A percentile compares a stretch with the other conserved stretches of the same genome.
phyloP scores from a whole-genome alignment of 257 asterid species.

The Scutellaria galericulata region DNA sequence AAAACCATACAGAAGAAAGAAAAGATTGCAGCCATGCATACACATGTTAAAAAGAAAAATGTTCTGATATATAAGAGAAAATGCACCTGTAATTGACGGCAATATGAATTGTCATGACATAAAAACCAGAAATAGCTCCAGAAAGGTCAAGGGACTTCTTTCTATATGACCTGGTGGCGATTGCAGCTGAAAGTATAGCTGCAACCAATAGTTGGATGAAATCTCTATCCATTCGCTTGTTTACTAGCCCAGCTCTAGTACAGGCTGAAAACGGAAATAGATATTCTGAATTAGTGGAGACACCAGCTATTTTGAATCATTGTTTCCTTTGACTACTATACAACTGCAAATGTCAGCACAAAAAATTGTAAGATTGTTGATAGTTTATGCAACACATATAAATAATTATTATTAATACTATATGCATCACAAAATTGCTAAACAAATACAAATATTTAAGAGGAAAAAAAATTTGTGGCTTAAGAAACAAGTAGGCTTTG shows the following conservation, averaged over 20 bases:
- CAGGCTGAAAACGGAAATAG: slow-evolving; percentile 18
- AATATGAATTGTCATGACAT: slow-evolving; percentile 75
- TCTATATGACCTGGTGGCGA: slow-evolving; percentile 61
- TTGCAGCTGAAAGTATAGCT: slow-evolving; percentile 54
- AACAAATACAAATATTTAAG: no score
- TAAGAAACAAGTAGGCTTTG: no score
- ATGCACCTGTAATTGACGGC: slow-evolving; percentile 75
- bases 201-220: slow-evolving; percentile 60
- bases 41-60: background rate
- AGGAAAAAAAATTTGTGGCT: no score
- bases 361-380: background rate
- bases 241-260: slow-evolving; percentile 16
- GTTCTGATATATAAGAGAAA: slow-evolving; percentile 6
- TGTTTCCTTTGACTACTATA: slow-evolving; percentile 15
- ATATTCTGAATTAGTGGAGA: slow-evolving; percentile 24
- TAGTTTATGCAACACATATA: background rate
- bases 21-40: slow-evolving; percentile 11
- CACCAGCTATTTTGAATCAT: slow-evolving; percentile 10
- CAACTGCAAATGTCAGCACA: slow-evolving; percentile 23
- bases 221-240: slow-evolving; percentile 47
- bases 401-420: background rate
- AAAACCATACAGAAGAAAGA: slow-evolving; percentile 15
- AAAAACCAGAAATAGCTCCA: slow-evolving; percentile 79
- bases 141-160: slow-evolving; percentile 83
- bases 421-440: background rate